phyloP scores from a whole-genome alignment of 1,284 basidiomycete species.

The Ceratobasidium sp. region DNA sequence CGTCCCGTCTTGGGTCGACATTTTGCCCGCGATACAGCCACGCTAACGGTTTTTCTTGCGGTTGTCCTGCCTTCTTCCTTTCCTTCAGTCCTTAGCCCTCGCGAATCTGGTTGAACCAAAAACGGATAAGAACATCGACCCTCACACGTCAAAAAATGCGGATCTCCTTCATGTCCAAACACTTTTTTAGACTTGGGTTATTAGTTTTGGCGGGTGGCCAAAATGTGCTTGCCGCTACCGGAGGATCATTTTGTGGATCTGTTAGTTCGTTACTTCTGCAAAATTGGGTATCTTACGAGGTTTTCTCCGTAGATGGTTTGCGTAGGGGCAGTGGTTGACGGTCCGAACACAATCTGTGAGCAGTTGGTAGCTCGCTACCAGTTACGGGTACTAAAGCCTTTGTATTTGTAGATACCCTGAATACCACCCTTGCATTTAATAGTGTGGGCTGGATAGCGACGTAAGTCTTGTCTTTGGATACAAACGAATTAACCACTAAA shows the following conservation, averaged over 20 bases:
- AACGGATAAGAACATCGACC: not conserved
- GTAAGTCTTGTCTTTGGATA: constrained; percentile 6
- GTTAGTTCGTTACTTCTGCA: not conserved
- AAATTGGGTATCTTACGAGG: not conserved
- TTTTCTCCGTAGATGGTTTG: constrained; percentile 20
- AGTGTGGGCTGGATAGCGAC: constrained; percentile 44
- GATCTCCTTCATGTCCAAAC: not conserved
- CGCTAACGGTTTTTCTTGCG: not conserved
- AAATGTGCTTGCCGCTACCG: constrained; percentile 9
- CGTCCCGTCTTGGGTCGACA: no score
- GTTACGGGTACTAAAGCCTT: not conserved
- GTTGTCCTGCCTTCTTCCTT: not conserved
- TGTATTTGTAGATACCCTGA: constrained; percentile 36
- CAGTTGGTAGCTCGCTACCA: not conserved
- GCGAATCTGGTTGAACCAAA: not conserved
- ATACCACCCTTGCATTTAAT: constrained; percentile 21
- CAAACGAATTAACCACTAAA: not conserved
- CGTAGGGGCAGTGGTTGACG: constrained; percentile 12
- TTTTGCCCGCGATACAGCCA: not conserved
- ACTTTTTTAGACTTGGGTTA: not conserved
- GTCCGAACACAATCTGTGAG: constrained; percentile 17
- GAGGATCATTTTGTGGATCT: constrained; percentile 25
- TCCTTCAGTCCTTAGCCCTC: not conserved
- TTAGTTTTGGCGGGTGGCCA: not conserved
- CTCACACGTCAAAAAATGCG: constrained; percentile 12